These are phyloP conservation scores for Dunaliella primolecta DNA, from an alignment of 139 green algal genomes.

Conservation along the genomic window DNA sequence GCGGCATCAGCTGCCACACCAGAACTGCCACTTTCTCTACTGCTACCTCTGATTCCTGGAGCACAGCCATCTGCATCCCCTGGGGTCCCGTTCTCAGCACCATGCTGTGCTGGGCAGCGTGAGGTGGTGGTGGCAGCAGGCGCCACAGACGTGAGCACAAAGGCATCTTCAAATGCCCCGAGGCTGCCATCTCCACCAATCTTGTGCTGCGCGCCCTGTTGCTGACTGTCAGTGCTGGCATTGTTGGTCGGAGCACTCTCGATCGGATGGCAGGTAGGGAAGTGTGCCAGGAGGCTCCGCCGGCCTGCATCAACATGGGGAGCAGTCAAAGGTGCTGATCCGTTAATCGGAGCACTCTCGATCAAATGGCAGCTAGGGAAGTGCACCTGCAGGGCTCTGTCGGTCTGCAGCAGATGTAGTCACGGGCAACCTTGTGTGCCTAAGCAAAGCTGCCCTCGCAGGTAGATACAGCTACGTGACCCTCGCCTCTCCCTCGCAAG, in stretches of 20 bases:
- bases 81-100: too few relatives aligned
- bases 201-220: neutral
- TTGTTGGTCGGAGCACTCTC: neutral
- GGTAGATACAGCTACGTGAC: neutral
- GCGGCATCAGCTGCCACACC: too few relatives aligned
- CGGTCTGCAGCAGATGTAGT: constrained; percentile 42
- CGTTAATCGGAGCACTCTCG: neutral
- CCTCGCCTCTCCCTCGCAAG: neutral
- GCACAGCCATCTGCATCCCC: too few relatives aligned
- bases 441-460: too few relatives aligned
- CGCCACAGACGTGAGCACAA: neutral
- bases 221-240: neutral
- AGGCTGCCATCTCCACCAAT: neutral
- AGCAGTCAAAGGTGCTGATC: neutral
- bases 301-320: constrained; percentile 32
- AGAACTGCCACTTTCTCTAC: too few relatives aligned
- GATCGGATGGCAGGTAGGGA: constrained; percentile 15
- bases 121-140: neutral
- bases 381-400: constrained; percentile 66
- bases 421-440: too few relatives aligned
- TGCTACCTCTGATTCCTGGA: too few relatives aligned
- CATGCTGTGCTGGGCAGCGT: too few relatives aligned
- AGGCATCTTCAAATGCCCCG: neutral
- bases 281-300: constrained; percentile 67
- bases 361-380: constrained; percentile 16